Evolutionary conservation across 108 stramenopile species (phyloP), one percentile per base, ranked within the genome.

Genomic region (Phaeodactylum tricornutum): DNA sequence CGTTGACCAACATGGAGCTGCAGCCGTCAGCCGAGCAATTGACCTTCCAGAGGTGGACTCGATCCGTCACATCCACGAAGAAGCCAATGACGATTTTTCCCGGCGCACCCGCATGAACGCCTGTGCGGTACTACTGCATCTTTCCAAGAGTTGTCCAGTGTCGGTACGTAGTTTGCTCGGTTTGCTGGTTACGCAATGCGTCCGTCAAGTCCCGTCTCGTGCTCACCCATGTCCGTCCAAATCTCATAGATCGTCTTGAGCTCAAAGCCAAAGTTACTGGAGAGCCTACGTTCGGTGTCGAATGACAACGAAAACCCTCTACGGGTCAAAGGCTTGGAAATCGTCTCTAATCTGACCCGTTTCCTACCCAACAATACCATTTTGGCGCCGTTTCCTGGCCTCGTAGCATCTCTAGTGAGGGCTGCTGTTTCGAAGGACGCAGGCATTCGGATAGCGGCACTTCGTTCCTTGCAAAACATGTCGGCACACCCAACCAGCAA

Each of bases 271-370:
- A n/a, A n/a, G n/a, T n/a, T n/a, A n/a, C n/a, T n/a, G n/a, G n/a
- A n/a, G n/a, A n/a, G n/a, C n/a, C n/a, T n/a, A n/a, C n/a, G n/a
- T n/a, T n/a, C n/a, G 19, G 50, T 81, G 21, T 55, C 65, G 14
- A 58, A 39, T 24, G 66, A 72, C 8, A 35, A 62, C 29, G 57
- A 70, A n/a, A 68, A 74, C 42, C 81, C 76, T 3, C 51, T 86
- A 19, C 81, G 84, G 58, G 74, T 79, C 21, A 82, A 80, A 57
- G 84, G 83, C 59, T 42, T 90, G 15, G 88, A 90, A 51, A 81
- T 83, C n/a, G n/a, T 90, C 20, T 74, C 76, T 52, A 81, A 84
- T 52, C 46, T 90, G 34, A 71, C 79, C 3, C 65, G 84, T 19
- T 81, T 90, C 47, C 87, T 81, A 17, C 57, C 66, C 7, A 90